Evolutionary conservation across 2,329 filamentous ascomycete genomes (phyloP).

Genomic region (Apiospora sp.): DNA sequence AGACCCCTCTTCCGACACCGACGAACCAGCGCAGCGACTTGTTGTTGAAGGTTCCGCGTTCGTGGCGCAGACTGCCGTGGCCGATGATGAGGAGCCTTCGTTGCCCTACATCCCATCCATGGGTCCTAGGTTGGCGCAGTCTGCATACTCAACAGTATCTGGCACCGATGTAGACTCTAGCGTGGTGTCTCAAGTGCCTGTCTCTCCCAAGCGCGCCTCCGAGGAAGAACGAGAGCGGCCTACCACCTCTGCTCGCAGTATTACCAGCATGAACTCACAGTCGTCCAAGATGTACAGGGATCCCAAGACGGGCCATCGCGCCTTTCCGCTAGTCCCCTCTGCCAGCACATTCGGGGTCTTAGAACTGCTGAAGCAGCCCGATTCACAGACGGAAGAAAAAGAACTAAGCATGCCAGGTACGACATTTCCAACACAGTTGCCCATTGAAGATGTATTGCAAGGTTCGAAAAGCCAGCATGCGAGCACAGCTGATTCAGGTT

Average conservation of each 20-base stretch:
- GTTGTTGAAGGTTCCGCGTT: not conserved
- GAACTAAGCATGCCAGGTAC: not conserved
- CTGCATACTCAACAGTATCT: constrained; percentile 3
- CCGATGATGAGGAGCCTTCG: not conserved
- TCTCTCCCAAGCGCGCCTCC: not conserved
- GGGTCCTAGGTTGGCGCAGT: not conserved
- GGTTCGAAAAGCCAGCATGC: not conserved
- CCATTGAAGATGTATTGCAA: constrained; percentile 12
- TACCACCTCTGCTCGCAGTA: not conserved
- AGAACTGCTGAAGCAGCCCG: constrained; percentile 16
- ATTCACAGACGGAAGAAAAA: not conserved
- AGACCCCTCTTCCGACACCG: constrained; percentile 28
- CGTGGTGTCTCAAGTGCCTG: not conserved
- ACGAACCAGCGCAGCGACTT: not conserved
- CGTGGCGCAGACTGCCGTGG: not conserved
- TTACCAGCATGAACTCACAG: not conserved
- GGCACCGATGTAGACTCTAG: not conserved
- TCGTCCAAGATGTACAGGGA: constrained; percentile 5
- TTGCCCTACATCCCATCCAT: not conserved
- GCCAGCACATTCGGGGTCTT: constrained; percentile 21
- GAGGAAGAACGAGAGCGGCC: constrained; percentile 5
- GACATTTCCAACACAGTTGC: not conserved
- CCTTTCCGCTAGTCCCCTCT: constrained; percentile 36
- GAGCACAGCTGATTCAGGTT: constrained; percentile 7
- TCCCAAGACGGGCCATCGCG: constrained; percentile 34